Base-by-base conservation (phyloP, 1,139 yeast genomes). In the Saccharomyces hybrid region DNA sequence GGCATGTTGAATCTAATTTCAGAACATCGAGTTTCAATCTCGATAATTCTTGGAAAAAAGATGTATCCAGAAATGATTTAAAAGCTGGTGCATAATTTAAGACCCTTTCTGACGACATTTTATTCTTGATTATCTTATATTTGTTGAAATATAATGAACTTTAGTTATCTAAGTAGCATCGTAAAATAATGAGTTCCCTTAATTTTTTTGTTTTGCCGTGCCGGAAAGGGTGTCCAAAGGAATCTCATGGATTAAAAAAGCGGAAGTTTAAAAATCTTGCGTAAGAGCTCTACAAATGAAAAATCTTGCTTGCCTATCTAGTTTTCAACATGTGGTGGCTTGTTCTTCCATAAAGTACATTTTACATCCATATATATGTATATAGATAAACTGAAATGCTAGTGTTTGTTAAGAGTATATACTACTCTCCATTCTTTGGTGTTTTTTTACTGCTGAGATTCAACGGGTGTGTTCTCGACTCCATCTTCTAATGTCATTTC, bases 11-110 rank as follows among this genome's bases (percentile, higher is more conserved):
- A 54, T 69, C 71, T 11, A 73, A 54, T 49, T 66, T 66, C 48
- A 62, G 46, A 9, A 63, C 62, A 38, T 68, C 69, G 6, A 68
- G 58, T 47, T 68, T 68, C 16, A 67, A 48, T 60, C 69, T 73
- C 76, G 75, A 71, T 71, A 93, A 76, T 60, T 79, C 80, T 48
- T 85, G 83, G 73, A 93, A 93, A 70, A 93, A 93, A 0, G 96
- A 81, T 0, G 96, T 82, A 64, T 91, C 97, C 34, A 86, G 83
- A 67, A 86, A 86, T 1, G 96, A 85, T 57, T 79, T 82, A 27
- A 83, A 72, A 0, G 88, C 80, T 4, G 63, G 56, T 0, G 81
- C 76, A 68, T 76, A 84, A 59, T 75, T 75, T 38, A 79, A 60
- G 27, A 52, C 42, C 4, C 16, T 48, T 13, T 31, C 31, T 13